Conservation (phyloP, 1,284 basidiomycete species). For the Fistulina hepatica region DNA sequence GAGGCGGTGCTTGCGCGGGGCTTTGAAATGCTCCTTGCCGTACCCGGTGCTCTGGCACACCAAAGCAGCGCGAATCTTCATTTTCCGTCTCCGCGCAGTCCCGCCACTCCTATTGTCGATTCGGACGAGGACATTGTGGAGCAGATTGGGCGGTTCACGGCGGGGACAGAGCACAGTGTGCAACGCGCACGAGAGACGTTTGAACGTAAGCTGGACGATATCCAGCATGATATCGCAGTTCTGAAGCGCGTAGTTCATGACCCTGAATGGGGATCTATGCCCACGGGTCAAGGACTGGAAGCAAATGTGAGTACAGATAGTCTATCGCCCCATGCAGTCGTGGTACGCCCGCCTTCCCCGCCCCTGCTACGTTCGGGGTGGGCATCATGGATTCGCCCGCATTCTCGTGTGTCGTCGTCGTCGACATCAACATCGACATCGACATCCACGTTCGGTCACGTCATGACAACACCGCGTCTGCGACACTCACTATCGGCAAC, state of each 20-base stretch:
- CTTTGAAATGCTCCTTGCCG: slow-evolving; percentile 59
- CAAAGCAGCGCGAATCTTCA: slow-evolving; percentile 8
- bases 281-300: slow-evolving; percentile 14
- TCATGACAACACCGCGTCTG: slow-evolving; percentile 52
- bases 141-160: slow-evolving; percentile 51
- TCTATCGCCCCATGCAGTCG: slow-evolving; percentile 9
- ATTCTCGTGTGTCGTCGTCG: slow-evolving; percentile 7
- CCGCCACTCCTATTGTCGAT: too few relatives aligned
- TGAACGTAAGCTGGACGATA: slow-evolving; percentile 54
- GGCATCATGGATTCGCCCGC: slow-evolving; percentile 48
- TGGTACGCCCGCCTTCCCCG: slow-evolving; percentile 10
- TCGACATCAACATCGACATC: slow-evolving; percentile 8
- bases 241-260: slow-evolving; percentile 51
- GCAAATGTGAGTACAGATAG: too few relatives aligned
- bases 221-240: slow-evolving; percentile 70
- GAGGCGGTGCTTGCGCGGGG: slow-evolving; percentile 62
- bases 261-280: slow-evolving; percentile 20
- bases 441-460: slow-evolving; percentile 48
- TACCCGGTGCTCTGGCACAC: slow-evolving; percentile 38
- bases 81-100: slow-evolving; percentile 12
- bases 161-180: slow-evolving; percentile 40
- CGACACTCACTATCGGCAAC: slow-evolving; percentile 36
- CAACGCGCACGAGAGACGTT: slow-evolving; percentile 39
- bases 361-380: slow-evolving; percentile 26
- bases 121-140: slow-evolving; percentile 33